phyloP scores from a whole-genome alignment of 805 yeast species.

The Lachancea fermentati region DNA sequence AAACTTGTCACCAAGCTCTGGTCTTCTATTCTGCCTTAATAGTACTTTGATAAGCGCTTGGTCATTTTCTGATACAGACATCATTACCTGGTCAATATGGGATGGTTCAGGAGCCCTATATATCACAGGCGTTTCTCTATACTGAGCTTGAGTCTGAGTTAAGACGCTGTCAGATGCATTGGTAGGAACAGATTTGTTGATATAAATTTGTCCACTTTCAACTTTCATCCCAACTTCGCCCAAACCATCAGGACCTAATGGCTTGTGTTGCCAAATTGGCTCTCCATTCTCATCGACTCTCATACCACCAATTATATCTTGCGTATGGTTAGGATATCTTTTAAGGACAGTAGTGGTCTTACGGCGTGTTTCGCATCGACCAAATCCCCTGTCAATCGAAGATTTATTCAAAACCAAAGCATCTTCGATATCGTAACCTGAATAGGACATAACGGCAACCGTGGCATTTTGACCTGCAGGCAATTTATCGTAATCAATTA shows the following conservation, averaged over 20 bases:
- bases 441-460: conserved; percentile 98
- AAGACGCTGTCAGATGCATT: conserved; percentile 60
- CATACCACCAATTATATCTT: conserved; percentile 88
- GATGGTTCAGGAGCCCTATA: conserved; percentile 95
- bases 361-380: conserved; percentile 92
- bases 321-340: conserved; percentile 89
- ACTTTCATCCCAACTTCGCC: conserved; percentile 93
- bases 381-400: conserved; percentile 93
- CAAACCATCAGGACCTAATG: conserved; percentile 90
- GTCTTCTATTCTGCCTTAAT: conserved; percentile 91
- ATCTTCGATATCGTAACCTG: conserved; percentile 99
- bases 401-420: conserved; percentile 92
- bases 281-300: conserved; percentile 74
- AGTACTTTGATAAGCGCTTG: conserved; percentile 90
- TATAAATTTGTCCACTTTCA: conserved; percentile 88
- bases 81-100: conserved; percentile 94
- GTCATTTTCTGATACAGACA: conserved; percentile 92
- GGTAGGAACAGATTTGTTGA: conserved; percentile 88
- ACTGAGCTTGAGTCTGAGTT: conserved; percentile 41
- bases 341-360: conserved; percentile 87
- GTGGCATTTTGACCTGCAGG: conserved; percentile 99
- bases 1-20: conserved; percentile 95
- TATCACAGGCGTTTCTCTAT: conserved; percentile 83
- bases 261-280: conserved; percentile 80
- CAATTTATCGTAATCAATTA: conserved; percentile 89